Percentiles rank a stretch among this genome's conserved stretches.
Conservation (phyloP, 257 asterid genomes). For the Nicotiana undulata region DNA sequence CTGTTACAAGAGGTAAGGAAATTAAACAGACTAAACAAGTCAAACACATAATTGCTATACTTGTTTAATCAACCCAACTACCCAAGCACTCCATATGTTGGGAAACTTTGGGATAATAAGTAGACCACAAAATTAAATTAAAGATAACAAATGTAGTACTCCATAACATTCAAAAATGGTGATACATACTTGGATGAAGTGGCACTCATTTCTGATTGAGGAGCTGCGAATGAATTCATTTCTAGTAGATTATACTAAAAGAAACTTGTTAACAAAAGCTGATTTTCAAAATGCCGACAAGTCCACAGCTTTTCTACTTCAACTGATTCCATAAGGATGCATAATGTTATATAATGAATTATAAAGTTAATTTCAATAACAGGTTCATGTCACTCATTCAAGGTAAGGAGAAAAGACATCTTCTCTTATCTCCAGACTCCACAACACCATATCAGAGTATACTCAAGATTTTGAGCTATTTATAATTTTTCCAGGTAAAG, state of each 20-base stretch:
- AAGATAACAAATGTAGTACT: too few relatives aligned
- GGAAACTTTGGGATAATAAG: background rate
- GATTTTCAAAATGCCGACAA: background rate
- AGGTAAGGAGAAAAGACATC: constrained; percentile 2
- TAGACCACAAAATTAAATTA: background rate
- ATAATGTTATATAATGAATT: background rate
- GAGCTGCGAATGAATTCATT: too few relatives aligned
- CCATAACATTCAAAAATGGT: too few relatives aligned
- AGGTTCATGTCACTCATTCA: background rate
- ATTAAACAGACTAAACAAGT: background rate
- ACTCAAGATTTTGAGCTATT: background rate
- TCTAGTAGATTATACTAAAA: background rate
- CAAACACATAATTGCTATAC: background rate
- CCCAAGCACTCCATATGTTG: background rate
- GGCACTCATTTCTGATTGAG: too few relatives aligned
- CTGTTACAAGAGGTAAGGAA: background rate
- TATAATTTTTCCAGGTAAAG: constrained; percentile 2
- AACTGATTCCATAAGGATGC: background rate
- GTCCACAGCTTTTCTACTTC: background rate
- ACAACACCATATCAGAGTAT: background rate
- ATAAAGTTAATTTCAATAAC: background rate
- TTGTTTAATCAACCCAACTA: background rate
- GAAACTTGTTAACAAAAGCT: background rate
- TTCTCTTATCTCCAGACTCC: constrained; percentile 1
- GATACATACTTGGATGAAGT: too few relatives aligned